Evolutionary conservation across 1,284 basidiomycete species (phyloP).

Genomic region (Mycena citricolor): DNA sequence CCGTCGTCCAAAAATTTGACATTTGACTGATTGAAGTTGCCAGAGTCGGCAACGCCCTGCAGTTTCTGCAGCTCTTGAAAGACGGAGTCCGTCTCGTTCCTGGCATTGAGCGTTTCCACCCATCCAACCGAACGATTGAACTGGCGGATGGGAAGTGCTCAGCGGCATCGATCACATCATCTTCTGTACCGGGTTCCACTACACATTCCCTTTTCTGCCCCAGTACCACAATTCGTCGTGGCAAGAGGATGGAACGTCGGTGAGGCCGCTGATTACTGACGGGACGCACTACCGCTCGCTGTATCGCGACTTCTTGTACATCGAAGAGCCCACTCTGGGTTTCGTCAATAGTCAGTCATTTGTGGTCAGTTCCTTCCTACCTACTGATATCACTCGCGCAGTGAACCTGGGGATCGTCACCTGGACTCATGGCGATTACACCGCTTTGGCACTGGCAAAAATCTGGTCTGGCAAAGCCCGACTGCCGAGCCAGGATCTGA

Average conservation of each 20-base stretch:
- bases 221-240: conserved; percentile 21
- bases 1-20: no score
- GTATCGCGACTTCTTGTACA: conserved; percentile 16
- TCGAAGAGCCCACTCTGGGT: conserved; percentile 17
- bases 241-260: conserved; percentile 13
- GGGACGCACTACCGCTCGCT: conserved; percentile 19
- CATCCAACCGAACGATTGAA: conserved; percentile 11
- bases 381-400: no score
- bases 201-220: conserved; percentile 19
- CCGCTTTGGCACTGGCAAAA: conserved; percentile 13
- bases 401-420: conserved; percentile 12
- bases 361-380: no score
- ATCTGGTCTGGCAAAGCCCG: conserved; percentile 15
- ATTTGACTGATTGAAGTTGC: no score
- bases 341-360: no score
- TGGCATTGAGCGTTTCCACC: conserved; percentile 15
- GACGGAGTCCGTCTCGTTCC: conserved; percentile 13
- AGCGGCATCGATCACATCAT: conserved; percentile 18
- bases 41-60: conserved; percentile 13
- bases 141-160: conserved; percentile 17
- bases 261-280: conserved; percentile 19
- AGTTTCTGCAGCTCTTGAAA: conserved; percentile 9
- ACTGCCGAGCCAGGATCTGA: conserved; percentile 14
- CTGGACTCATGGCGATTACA: conserved; percentile 12
- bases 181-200: conserved; percentile 19